These are phyloP conservation scores for Solanum chacoense DNA, from an alignment of 305 asterid genomes.

Conservation along the genomic window DNA sequence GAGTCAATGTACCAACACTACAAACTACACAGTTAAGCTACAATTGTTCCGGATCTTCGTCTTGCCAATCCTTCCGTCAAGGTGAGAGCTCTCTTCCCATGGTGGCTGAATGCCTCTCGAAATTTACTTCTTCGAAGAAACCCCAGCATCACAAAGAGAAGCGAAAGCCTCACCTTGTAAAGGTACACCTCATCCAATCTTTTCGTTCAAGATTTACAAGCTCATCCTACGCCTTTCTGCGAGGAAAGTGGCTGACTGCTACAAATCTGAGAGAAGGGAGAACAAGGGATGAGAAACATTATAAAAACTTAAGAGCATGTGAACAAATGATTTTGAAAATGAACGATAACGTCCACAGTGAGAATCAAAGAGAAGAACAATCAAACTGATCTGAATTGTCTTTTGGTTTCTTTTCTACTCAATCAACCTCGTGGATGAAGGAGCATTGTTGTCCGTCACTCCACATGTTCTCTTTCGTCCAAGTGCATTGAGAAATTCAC, in stretches of 20 bases:
- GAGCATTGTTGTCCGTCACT: background rate
- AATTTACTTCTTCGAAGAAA: background rate
- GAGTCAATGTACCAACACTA: background rate
- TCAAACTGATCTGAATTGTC: background rate
- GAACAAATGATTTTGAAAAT: background rate
- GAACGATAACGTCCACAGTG: background rate
- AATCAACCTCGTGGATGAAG: background rate
- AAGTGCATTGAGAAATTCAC: background rate
- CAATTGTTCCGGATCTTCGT: background rate
- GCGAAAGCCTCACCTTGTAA: background rate
- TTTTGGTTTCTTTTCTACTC: background rate
- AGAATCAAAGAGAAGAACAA: background rate
- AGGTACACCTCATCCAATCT: background rate
- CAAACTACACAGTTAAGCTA: background rate
- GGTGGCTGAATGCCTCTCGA: background rate
- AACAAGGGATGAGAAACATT: background rate
- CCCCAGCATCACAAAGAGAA: background rate
- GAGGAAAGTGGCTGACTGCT: background rate
- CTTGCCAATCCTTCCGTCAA: background rate
- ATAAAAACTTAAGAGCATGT: background rate
- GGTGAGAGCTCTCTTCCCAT: background rate
- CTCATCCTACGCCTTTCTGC: background rate
- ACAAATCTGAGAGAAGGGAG: background rate
- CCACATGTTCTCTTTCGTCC: background rate
- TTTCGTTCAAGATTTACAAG: background rate